Evolutionary conservation across 306 rosid species (phyloP), one percentile per base, ranked within the genome.

Genomic region (Acacia acuminata): DNA sequence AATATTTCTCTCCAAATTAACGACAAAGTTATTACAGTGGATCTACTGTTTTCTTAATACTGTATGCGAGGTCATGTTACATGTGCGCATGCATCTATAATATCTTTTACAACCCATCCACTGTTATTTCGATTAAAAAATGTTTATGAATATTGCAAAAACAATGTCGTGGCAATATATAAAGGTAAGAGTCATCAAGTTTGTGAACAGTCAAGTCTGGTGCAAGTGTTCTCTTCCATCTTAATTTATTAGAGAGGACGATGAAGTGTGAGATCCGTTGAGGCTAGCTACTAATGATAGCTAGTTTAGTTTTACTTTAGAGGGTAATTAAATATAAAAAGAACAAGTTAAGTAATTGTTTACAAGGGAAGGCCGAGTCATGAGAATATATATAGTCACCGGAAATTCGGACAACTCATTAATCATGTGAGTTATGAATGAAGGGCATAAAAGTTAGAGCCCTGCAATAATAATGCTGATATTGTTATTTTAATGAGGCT

Each of bases 361-460:
- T 27, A 64, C 10, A 16, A 22, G 56, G 44, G 7, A 48, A 68
- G 72, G 20, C 51, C 7, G 38, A 34, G 13, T 78, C 34, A 51
- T 51, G 58, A 20, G 3, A 20, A 27, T 10, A 68, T 19, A 69
- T 9, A 16, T 8, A 66, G 65, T 65, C 36, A 48, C 44, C 60
- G 56, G 77, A 70, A 25, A 16, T 55, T 68, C 12, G 77, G 70
- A 79, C 69, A 79, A 55, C 32, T 55, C 44, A 70, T 11, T 70
- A 40, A 79, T 79, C 75, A 79, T 79, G 76, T 79, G 55, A 79
- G 55, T 11, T 50, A 55, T 75, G 15, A 55, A 69, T 53, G 36
- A 51, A 69, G 32, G 66, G 10, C 82, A 50, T 68, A 24, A 51
- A 50, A 68, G 60, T 69, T 69, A 79, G 82, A 3, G 82, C 76